Percentiles rank a stretch among this genome's conserved stretches.
These are phyloP conservation scores for Colletotrichum godetiae DNA, from an alignment of 2,329 filamentous ascomycete species.

Conservation along the genomic window DNA sequence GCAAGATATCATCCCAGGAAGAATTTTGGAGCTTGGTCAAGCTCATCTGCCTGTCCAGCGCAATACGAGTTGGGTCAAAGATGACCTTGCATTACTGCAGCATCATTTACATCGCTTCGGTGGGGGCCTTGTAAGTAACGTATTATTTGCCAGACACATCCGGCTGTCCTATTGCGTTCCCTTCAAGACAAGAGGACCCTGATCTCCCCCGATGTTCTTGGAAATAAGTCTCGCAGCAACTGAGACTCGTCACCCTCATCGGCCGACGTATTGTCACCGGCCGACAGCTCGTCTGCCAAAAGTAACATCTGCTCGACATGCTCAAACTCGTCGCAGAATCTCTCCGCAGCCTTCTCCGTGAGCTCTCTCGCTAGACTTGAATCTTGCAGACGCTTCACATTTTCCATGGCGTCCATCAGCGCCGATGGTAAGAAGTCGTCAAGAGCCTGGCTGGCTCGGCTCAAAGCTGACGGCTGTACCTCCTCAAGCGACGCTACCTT, in stretches of 20 bases:
- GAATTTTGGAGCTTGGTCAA: too few species aligned
- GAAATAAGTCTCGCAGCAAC: slow-evolving; percentile 60
- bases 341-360: slow-evolving; percentile 84
- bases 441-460: slow-evolving; percentile 77
- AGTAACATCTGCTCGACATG: slow-evolving; percentile 63
- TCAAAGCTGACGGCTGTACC: slow-evolving; percentile 70
- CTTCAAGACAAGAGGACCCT: slow-evolving; percentile 66
- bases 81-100: too few species aligned
- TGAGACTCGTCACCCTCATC: slow-evolving; percentile 43
- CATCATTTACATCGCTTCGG: too few species aligned
- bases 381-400: slow-evolving; percentile 79
- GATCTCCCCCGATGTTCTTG: slow-evolving; percentile 70
- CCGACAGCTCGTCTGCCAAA: slow-evolving; percentile 50
- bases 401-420: slow-evolving; percentile 89
- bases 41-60: too few species aligned
- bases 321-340: slow-evolving; percentile 88
- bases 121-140: too few species aligned
- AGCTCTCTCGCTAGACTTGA: slow-evolving; percentile 78
- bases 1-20: too few species aligned
- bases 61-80: too few species aligned
- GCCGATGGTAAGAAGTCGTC: slow-evolving; percentile 95
- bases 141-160: neutral
- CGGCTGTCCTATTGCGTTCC: neutral
- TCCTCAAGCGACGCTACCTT: slow-evolving; percentile 55
- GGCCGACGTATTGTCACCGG: slow-evolving; percentile 39